Percentiles rank a stretch among this genome's conserved stretches.
Evolutionary conservation across 805 yeast species (phyloP).

Genomic region (Candida hispaniensis): DNA sequence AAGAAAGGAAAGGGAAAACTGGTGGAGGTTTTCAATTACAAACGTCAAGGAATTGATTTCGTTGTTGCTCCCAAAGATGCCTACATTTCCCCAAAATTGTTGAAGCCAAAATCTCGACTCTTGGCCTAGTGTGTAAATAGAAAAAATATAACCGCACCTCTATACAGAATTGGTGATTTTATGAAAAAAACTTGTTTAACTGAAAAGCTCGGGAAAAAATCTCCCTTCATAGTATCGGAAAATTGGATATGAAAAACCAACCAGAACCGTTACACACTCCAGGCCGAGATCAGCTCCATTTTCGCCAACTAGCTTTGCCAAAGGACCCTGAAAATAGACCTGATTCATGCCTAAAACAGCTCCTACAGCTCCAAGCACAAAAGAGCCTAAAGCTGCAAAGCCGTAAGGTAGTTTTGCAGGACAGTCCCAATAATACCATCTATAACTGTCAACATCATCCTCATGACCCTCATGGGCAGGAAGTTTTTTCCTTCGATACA

Average conservation of each 20-base stretch:
- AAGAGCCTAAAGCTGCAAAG: constrained; percentile 56
- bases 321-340: constrained; percentile 68
- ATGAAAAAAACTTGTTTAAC: too few species aligned
- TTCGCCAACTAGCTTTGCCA: constrained; percentile 55
- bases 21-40: constrained; percentile 12
- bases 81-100: background rate
- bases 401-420: constrained; percentile 52
- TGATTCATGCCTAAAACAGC: constrained; percentile 85
- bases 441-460: constrained; percentile 37
- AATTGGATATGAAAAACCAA: constrained; percentile 41
- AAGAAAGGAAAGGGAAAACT: constrained; percentile 15
- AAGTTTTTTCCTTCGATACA: constrained; percentile 48
- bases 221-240: constrained; percentile 57
- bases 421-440: constrained; percentile 64
- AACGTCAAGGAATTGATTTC: constrained; percentile 12
- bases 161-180: too few species aligned
- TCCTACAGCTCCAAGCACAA: constrained; percentile 63
- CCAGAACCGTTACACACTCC: constrained; percentile 57
- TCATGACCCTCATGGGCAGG: constrained; percentile 22
- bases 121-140: too few species aligned
- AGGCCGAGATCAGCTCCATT: constrained; percentile 73
- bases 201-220: constrained; percentile 20
- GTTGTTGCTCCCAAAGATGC: constrained; percentile 15
- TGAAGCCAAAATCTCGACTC: too few species aligned
- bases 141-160: too few species aligned